Conservation (phyloP, 345 rosid genomes). For the Conringia planisiliqua region DNA sequence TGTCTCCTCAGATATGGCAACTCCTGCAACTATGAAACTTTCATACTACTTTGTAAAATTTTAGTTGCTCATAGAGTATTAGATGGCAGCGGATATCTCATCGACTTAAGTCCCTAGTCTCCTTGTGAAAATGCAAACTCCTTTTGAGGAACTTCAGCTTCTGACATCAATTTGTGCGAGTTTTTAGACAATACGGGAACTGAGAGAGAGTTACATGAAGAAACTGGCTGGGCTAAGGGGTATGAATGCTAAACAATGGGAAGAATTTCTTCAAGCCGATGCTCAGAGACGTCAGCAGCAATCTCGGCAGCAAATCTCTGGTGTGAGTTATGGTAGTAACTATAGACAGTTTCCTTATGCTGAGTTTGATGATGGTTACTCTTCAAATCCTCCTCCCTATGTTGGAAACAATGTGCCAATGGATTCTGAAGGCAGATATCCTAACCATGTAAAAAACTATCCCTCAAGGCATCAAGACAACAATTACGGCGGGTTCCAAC, state of each 20-base stretch:
- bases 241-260: constrained; percentile 71
- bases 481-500: constrained; percentile 59
- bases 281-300: constrained; percentile 79
- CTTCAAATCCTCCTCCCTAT: constrained; percentile 51
- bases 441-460: constrained; percentile 60
- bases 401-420: constrained; percentile 48
- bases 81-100: constrained; percentile 4
- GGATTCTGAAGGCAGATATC: constrained; percentile 66
- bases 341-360: constrained; percentile 73
- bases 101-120: not conserved
- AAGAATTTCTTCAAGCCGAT: constrained; percentile 79
- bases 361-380: constrained; percentile 53
- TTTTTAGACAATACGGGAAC: constrained; percentile 79
- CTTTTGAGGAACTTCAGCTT: constrained; percentile 32
- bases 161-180: constrained; percentile 41
- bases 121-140: constrained; percentile 3
- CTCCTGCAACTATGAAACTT: constrained; percentile 4
- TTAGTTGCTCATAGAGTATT: constrained; percentile 6
- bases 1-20: constrained; percentile 20
- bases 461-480: constrained; percentile 67
- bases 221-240: constrained; percentile 60
- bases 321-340: constrained; percentile 52
- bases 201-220: constrained; percentile 82
- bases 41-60: not conserved
- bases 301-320: constrained; percentile 51